Percentiles rank a stretch among this genome's conserved stretches.
Evolutionary conservation across 257 asterid genomes (phyloP).

Genomic region (Vinca minor): DNA sequence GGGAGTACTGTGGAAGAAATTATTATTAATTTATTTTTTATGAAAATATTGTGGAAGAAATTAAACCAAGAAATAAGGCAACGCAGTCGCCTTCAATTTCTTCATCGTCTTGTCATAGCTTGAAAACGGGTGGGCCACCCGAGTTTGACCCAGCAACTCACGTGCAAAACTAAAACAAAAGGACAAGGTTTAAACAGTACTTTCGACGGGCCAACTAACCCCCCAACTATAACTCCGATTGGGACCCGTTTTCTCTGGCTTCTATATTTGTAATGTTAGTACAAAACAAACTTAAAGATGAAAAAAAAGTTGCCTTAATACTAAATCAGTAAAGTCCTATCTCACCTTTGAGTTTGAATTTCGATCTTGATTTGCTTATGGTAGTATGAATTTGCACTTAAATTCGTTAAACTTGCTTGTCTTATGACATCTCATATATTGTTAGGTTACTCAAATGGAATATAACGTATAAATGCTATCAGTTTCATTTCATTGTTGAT

Average conservation of each 20-base stretch:
- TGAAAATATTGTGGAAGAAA: no score
- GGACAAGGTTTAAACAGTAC: conserved; percentile 15
- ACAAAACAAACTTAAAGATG: not conserved
- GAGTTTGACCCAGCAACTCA: conserved; percentile 28
- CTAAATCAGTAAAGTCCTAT: not conserved
- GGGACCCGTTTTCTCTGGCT: conserved; percentile 1
- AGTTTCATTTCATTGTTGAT: no score
- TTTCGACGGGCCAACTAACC: conserved; percentile 11
- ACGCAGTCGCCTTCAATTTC: conserved; percentile 7
- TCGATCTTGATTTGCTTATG: no score
- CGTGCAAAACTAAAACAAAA: conserved; percentile 26
- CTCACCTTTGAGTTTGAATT: not conserved
- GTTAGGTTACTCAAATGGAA: no score
- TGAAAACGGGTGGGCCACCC: conserved; percentile 14
- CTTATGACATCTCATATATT: no score
- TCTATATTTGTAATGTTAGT: not conserved
- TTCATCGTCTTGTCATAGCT: conserved; percentile 16
- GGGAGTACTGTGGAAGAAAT: no score
- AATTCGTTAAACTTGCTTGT: no score
- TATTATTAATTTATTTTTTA: no score
- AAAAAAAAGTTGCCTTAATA: not conserved
- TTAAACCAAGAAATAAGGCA: not conserved
- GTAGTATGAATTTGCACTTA: no score
- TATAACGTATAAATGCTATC: no score
- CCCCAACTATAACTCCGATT: not conserved